phyloP scores from a whole-genome alignment of 2,329 filamentous ascomycete genomes.

The Pseudopithomyces maydicus region DNA sequence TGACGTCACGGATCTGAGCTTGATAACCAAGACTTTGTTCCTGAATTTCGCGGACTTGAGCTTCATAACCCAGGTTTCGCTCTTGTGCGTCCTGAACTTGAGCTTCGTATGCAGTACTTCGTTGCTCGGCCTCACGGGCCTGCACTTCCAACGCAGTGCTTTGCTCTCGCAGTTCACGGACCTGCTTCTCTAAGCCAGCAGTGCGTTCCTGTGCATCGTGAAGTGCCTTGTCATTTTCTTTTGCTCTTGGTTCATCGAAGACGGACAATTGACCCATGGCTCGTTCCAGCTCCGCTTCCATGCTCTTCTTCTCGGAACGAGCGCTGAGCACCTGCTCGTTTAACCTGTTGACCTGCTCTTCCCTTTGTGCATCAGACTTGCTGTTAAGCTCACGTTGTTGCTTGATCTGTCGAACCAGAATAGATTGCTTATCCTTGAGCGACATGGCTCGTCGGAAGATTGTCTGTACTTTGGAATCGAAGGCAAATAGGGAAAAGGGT shows the following conservation, averaged over 20 bases:
- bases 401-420: constrained; percentile 89
- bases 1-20: constrained; percentile 23
- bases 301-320: constrained; percentile 39
- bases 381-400: constrained; percentile 92
- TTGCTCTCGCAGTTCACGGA: constrained; percentile 38
- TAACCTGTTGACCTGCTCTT: constrained; percentile 46
- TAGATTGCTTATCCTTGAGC: constrained; percentile 84
- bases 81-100: constrained; percentile 39
- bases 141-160: constrained; percentile 24
- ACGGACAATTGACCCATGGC: constrained; percentile 37
- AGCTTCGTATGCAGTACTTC: constrained; percentile 36
- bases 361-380: constrained; percentile 69
- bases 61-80: constrained; percentile 39
- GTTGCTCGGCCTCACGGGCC: constrained; percentile 27
- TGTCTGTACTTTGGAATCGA: constrained; percentile 78
- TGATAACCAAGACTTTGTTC: constrained; percentile 37
- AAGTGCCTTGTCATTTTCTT: constrained; percentile 25
- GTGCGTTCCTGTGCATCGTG: constrained; percentile 36
- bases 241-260: constrained; percentile 33
- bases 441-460: constrained; percentile 77
- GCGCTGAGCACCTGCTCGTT: constrained; percentile 48
- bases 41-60: constrained; percentile 37
- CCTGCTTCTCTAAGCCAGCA: constrained; percentile 36
- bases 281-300: constrained; percentile 43
- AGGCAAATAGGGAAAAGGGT: constrained; percentile 73